Evolutionary conservation across 805 yeast genomes (phyloP).

Genomic region (Candida methanosorbosa): DNA sequence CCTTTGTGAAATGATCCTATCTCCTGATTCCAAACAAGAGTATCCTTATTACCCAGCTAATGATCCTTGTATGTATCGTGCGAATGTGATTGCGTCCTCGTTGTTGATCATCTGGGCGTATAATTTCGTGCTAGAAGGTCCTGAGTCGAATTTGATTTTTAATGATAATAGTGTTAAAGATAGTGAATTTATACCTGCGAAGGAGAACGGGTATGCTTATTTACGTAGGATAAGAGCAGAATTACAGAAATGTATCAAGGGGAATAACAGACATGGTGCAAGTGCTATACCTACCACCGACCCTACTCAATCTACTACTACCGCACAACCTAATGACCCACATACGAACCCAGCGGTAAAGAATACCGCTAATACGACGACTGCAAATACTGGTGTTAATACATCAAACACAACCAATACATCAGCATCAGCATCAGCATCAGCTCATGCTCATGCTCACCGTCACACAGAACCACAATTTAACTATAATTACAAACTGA

Average conservation of each 20-base stretch:
- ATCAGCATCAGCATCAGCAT: too few relatives aligned
- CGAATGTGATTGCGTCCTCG: conserved; percentile 28
- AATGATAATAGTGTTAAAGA: conserved; percentile 3
- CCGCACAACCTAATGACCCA: too few relatives aligned
- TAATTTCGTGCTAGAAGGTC: conserved; percentile 36
- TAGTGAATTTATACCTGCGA: conserved; percentile 18
- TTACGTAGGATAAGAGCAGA: conserved; percentile 35
- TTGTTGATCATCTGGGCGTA: conserved; percentile 39
- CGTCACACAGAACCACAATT: too few relatives aligned
- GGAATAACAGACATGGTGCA: conserved; percentile 1
- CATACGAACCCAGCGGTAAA: too few relatives aligned
- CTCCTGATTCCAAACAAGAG: conserved; percentile 18
- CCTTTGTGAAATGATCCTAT: conserved; percentile 45
- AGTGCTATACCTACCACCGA: too few relatives aligned
- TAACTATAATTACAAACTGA: conserved; percentile 11
- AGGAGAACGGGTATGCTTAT: conserved; percentile 41
- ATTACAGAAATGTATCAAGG: conserved; percentile 14
- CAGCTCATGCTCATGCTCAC: too few relatives aligned
- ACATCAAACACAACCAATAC: too few relatives aligned
- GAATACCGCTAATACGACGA: too few relatives aligned
- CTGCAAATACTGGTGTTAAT: background rate
- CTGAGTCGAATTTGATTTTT: conserved; percentile 30
- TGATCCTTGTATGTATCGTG: conserved; percentile 23
- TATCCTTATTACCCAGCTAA: conserved; percentile 25
- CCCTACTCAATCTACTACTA: too few relatives aligned